Evolutionary conservation across 1,139 yeast species (phyloP), one percentile per base, ranked within the genome.

Genomic region (Blastobotrys ciferrii): DNA sequence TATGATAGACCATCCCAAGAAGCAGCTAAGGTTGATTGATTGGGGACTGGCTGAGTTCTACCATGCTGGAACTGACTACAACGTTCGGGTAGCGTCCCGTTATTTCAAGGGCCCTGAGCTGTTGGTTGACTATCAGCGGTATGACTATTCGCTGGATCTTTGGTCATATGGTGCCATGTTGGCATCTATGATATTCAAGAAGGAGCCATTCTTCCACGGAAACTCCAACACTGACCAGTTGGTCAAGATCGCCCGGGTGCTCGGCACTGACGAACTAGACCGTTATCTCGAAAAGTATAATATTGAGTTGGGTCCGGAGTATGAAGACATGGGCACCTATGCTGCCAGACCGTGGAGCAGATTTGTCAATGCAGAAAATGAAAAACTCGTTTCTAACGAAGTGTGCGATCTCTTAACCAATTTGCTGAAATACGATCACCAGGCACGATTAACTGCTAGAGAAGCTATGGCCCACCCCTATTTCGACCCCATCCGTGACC

Each of bases 31-130:
- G 56, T 75, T 91, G 55, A 91, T 91, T 57, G 98, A 91, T 70
- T 91, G 98, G 98, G 98, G 98, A 5, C 73, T 91, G 54, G 97
- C 97, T 1, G 98, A 91, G 66, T 89, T 87, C 63, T 91, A 91
- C 65, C 97, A 91, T 63, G 86, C 87, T 0, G 91, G 91, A 20
- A 85, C 85, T 52, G 97, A 88, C 61, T 91, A 88, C 66, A 91
- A 91, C 61, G 97, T 89, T 18, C 78, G 98, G 59, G 98, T 91
- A 13, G 98, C 98, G 0, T 87, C 96, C 15, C 77, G 98, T 58
- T 91, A 87, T 66, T 91, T 87, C 69, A 91, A 91, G 67, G 97
- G 97, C 6, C 98, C 98, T 0, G 98, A 91, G 66, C 73, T 91
- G 55, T 72, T 91, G 53, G 94, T 91, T 3, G 94, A 89, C 65